phyloP scores from a whole-genome alignment of 2,329 filamentous ascomycete species.

The Fusarium buharicum region DNA sequence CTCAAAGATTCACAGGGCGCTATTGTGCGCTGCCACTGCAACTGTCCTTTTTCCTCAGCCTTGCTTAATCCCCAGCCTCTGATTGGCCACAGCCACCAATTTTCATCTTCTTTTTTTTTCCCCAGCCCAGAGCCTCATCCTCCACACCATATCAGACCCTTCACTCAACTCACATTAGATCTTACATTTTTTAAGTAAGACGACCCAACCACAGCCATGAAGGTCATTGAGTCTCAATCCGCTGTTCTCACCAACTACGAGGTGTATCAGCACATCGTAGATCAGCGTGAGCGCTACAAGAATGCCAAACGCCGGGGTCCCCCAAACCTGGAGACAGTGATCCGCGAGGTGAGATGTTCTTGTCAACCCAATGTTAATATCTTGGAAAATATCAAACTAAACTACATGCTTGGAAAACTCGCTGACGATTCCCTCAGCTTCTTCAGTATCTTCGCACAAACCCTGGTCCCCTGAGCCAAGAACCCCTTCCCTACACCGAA shows the following conservation, averaged over 20 bases:
- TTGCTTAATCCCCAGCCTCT: background rate
- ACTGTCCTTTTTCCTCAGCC: slow-evolving; percentile 1
- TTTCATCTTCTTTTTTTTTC: slow-evolving; percentile 1
- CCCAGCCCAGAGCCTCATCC: slow-evolving; percentile 18
- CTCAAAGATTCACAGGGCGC: background rate
- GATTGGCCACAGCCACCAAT: slow-evolving; percentile 18
- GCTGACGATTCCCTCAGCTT: slow-evolving; percentile 56
- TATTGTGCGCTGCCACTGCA: too few species aligned
- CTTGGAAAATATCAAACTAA: background rate
- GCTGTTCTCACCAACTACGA: slow-evolving; percentile 78
- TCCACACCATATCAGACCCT: slow-evolving; percentile 26
- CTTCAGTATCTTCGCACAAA: slow-evolving; percentile 67
- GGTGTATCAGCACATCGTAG: slow-evolving; percentile 72
- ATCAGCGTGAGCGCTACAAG: slow-evolving; percentile 65
- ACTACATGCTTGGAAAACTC: background rate
- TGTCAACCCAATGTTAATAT: background rate
- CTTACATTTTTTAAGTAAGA: slow-evolving; percentile 1
- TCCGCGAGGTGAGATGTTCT: slow-evolving; percentile 67
- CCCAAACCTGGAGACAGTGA: slow-evolving; percentile 68
- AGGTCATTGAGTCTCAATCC: slow-evolving; percentile 77
- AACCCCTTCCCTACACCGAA: slow-evolving; percentile 63
- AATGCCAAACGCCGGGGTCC: slow-evolving; percentile 62
- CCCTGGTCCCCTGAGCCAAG: slow-evolving; percentile 66
- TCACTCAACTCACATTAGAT: slow-evolving; percentile 3
- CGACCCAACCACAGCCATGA: slow-evolving; percentile 58